These are phyloP conservation scores for Paraphoma chrysanthemicola DNA, from an alignment of 2,329 filamentous ascomycete species.

Conservation along the genomic window DNA sequence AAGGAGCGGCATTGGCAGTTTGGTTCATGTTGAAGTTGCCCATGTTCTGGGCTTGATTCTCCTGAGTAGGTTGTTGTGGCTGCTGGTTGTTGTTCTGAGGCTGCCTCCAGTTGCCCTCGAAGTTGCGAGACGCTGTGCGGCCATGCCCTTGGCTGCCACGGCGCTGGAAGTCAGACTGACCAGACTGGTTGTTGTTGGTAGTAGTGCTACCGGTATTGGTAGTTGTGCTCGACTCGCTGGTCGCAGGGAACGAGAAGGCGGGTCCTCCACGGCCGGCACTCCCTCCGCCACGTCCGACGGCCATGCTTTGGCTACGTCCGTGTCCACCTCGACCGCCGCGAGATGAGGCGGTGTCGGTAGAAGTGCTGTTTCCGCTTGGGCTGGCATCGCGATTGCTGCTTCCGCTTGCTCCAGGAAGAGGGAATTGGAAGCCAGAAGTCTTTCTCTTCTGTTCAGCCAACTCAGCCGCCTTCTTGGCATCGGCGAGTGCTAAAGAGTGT, in stretches of 20 bases:
- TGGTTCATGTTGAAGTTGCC: slow-evolving; percentile 74
- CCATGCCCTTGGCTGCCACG: slow-evolving; percentile 81
- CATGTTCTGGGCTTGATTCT: slow-evolving; percentile 58
- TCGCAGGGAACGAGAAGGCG: slow-evolving; percentile 72
- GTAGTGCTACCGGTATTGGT: slow-evolving; percentile 29
- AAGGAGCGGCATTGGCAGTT: slow-evolving; percentile 72
- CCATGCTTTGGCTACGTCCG: slow-evolving; percentile 88
- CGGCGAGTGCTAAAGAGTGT: slow-evolving; percentile 91
- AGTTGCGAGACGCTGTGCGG: slow-evolving; percentile 87
- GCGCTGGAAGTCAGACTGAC: slow-evolving; percentile 71
- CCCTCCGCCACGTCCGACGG: slow-evolving; percentile 72
- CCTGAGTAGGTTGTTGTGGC: slow-evolving; percentile 57
- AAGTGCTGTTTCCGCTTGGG: slow-evolving; percentile 55
- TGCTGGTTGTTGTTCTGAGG: slow-evolving; percentile 64
- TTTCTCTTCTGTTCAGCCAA: slow-evolving; percentile 96
- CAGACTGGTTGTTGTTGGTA: slow-evolving; percentile 50
- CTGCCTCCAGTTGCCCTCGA: slow-evolving; percentile 97
- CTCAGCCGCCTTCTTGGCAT: slow-evolving; percentile 97
- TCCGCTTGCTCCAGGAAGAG: slow-evolving; percentile 72
- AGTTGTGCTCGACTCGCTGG: slow-evolving; percentile 54
- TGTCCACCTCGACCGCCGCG: slow-evolving; percentile 63
- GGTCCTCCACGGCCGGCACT: slow-evolving; percentile 69
- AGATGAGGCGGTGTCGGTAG: slow-evolving; percentile 38
- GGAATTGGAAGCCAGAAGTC: slow-evolving; percentile 93
- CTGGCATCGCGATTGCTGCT: slow-evolving; percentile 63